Evolutionary conservation across 495 filamentous ascomycete species (phyloP), one percentile per base, ranked within the genome.

Genomic region (Aspergillus heteromorphus): DNA sequence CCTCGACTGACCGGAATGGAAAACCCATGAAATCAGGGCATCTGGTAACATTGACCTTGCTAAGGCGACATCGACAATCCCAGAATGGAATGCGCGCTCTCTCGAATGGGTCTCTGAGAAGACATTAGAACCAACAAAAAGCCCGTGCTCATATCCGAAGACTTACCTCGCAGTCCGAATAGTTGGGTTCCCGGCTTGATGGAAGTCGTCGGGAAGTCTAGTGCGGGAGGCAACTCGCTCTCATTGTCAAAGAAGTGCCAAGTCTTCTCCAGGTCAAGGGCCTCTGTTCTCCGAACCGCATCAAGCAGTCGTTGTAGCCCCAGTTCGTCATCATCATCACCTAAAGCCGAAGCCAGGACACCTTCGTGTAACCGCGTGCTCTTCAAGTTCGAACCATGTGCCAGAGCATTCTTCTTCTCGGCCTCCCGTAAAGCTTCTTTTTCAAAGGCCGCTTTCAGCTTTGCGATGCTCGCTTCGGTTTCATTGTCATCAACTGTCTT

Each of bases 221-320:
- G 51, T 41, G 58, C 55, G 54, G 66, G 69, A 45, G 72, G 77
- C 43, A 64, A 21, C 41, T 59, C 56, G 17, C 49, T 56, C 14
- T 57, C 25, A 9, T 66, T 50, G 18, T 79, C 72, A 58, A 89
- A 88, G 65, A 95, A 93, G 47, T 80, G 82, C 79, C 83, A 92
- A 16, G 73, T 65, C 36, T 76, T 81, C 17, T 80, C 77, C 13
- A 78, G 61, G 14, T 80, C 77, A 36, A 83, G 79, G 9, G 86
- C 86, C 53, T 91, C 87, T 8, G 88, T 92, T 58, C 91, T 80
- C 58, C 83, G 79, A 30, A 95, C 79, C 31, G 90, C 90, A 49
- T 80, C 77, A 31, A 86, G 70, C 7, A 93, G 68, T 65, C 83
- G 86, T 45, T 73, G 72, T 2, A 79, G 67, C 6, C 70, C 78